Evolutionary conservation across 2,329 filamentous ascomycete genomes (phyloP).

Genomic region (Colletotrichum lindemuthianum): DNA sequence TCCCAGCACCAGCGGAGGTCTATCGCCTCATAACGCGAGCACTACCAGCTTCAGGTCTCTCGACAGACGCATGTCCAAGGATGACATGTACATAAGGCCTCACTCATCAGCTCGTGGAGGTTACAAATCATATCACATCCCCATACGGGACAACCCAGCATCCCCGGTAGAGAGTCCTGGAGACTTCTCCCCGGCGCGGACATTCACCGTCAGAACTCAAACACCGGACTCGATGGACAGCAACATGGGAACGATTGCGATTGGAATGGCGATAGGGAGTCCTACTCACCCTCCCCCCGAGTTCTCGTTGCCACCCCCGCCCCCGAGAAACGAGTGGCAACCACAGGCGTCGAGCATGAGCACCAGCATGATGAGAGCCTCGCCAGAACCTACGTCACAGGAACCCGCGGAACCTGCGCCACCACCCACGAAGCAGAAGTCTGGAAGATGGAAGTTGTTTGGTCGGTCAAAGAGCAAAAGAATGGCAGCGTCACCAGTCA

Average conservation of each 20-base stretch:
- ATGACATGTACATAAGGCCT: conserved; percentile 50
- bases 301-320: conserved; percentile 22
- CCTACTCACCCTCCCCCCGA: conserved; percentile 59
- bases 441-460: conserved; percentile 69
- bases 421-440: conserved; percentile 55
- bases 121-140: conserved; percentile 52
- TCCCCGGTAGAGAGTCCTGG: conserved; percentile 55
- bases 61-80: conserved; percentile 57
- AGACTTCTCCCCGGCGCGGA: conserved; percentile 43
- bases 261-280: conserved; percentile 81
- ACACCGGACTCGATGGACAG: conserved; percentile 56
- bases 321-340: conserved; percentile 40
- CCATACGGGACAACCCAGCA: conserved; percentile 52
- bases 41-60: conserved; percentile 43
- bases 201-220: conserved; percentile 50
- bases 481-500: conserved; percentile 32
- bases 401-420: conserved; percentile 19
- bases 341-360: conserved; percentile 39
- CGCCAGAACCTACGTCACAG: conserved; percentile 27
- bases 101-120: conserved; percentile 45
- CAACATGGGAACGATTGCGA: conserved; percentile 56
- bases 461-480: conserved; percentile 53
- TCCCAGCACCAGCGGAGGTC: conserved; percentile 54
- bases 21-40: conserved; percentile 39
- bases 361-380: conserved; percentile 25